A percentile compares a stretch with the other conserved stretches of the same genome.
Evolutionary conservation across 257 asterid genomes (phyloP).

Genomic region (Fraxinus pennsylvanica): DNA sequence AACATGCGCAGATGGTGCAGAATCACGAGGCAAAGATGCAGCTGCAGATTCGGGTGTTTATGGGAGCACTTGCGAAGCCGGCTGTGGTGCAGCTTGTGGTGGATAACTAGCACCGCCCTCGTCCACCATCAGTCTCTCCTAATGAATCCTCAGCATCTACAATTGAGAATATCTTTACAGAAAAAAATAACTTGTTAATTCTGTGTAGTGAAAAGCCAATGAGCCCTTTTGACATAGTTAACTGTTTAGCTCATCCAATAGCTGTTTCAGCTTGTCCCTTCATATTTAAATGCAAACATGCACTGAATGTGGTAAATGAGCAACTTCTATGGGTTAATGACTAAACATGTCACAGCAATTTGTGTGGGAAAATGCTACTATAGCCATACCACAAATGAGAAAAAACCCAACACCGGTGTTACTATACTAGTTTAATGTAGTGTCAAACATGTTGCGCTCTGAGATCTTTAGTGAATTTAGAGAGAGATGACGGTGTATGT

Average conservation of each 20-base stretch:
- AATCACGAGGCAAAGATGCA: conserved; percentile 28
- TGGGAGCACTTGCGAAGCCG: conserved; percentile 32
- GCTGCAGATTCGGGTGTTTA: conserved; percentile 26
- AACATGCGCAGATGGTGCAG: conserved; percentile 38
- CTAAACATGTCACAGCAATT: background rate
- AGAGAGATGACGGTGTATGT: background rate
- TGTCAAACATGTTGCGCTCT: background rate
- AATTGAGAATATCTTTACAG: background rate
- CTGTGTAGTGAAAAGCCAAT: background rate
- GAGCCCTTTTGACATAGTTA: background rate
- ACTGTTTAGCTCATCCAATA: background rate
- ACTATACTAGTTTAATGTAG: background rate
- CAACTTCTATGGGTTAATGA: background rate
- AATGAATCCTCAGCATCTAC: background rate
- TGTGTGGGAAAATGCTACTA: background rate
- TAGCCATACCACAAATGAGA: background rate
- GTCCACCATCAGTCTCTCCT: background rate
- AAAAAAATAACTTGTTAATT: background rate
- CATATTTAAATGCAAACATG: background rate
- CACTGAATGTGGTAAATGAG: background rate
- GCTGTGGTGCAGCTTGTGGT: conserved; percentile 45
- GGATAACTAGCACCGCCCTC: conserved; percentile 17
- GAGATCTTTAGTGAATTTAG: background rate
- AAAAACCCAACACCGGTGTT: background rate
- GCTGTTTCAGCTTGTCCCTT: background rate